Conservation (phyloP, 2,329 filamentous ascomycete genomes). For the Exophiala dermatitidis region DNA sequence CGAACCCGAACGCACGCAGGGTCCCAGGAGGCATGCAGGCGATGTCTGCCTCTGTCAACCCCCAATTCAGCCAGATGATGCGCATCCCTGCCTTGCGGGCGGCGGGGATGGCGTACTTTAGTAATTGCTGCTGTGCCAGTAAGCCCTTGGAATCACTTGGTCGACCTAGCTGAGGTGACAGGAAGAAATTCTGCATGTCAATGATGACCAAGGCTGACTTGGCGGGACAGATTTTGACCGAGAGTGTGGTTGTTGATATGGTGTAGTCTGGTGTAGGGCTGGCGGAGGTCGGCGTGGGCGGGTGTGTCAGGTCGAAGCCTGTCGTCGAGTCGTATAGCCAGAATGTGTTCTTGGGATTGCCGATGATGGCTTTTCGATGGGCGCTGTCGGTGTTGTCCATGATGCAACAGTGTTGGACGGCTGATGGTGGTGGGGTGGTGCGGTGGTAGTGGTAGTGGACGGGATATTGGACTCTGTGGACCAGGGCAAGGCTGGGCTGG, state of each 20-base stretch:
- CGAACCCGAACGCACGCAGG: conserved; percentile 43
- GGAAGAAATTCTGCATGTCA: conserved; percentile 50
- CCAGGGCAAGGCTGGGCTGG: conserved; percentile 11
- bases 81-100: conserved; percentile 46
- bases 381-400: conserved; percentile 21
- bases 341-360: conserved; percentile 35
- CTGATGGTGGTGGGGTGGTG: conserved; percentile 17
- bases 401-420: conserved; percentile 18
- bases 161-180: conserved; percentile 39
- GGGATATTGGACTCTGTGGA: not conserved
- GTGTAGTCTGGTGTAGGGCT: conserved; percentile 13
- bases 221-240: conserved; percentile 36
- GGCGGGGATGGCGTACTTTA: conserved; percentile 41
- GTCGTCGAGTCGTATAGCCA: conserved; percentile 40
- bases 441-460: conserved; percentile 17
- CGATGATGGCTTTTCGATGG: conserved; percentile 36
- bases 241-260: conserved; percentile 28
- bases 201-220: conserved; percentile 46
- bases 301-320: conserved; percentile 44
- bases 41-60: conserved; percentile 48
- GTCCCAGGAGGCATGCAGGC: conserved; percentile 45
- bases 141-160: conserved; percentile 39
- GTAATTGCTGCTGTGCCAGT: conserved; percentile 37
- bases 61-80: conserved; percentile 53
- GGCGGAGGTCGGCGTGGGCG: conserved; percentile 29